phyloP scores from a whole-genome alignment of 78 protist genomes.

The Emiliania huxleyi region DNA sequence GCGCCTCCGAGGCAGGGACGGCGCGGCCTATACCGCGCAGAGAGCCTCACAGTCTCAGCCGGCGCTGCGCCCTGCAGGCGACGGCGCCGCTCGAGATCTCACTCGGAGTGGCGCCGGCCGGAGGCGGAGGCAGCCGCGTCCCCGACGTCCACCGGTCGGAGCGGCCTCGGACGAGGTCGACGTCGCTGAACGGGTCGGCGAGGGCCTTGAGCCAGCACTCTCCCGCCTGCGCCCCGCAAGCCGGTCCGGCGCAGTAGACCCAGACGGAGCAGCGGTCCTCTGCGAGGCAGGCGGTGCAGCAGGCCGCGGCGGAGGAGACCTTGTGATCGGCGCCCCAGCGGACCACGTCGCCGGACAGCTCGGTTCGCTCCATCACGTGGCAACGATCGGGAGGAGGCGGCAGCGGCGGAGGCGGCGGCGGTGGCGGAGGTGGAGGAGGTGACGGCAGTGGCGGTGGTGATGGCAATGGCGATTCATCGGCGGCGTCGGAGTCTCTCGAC shows the following conservation, averaged over 20 bases:
- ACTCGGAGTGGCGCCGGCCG: background rate
- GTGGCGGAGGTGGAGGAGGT: too few species aligned
- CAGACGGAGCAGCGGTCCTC: background rate
- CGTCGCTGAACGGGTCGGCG: background rate
- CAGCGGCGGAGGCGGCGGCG: too few species aligned
- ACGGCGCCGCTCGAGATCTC: background rate
- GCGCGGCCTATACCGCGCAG: background rate
- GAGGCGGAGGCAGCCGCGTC: background rate
- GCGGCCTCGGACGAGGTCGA: background rate
- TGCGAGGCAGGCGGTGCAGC: background rate
- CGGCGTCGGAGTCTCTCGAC: too few species aligned
- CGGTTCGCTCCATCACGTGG: background rate
- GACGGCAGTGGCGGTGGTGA: too few species aligned
- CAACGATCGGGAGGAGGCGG: too few species aligned
- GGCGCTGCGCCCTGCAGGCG: too few species aligned
- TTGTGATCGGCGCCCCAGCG: background rate
- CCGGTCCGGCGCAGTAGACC: background rate
- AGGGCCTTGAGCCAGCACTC: background rate
- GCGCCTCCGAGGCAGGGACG: background rate
- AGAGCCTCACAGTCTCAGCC: too few species aligned
- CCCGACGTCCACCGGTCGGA: background rate
- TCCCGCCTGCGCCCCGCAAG: background rate
- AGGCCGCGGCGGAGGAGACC: background rate
- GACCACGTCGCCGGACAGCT: background rate
- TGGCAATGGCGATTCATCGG: too few species aligned